Percentiles rank a stretch among this genome's conserved stretches.
These are phyloP conservation scores for Peribolospora baueri DNA, from an alignment of 768 basidiomycete genomes.

Conservation along the genomic window DNA sequence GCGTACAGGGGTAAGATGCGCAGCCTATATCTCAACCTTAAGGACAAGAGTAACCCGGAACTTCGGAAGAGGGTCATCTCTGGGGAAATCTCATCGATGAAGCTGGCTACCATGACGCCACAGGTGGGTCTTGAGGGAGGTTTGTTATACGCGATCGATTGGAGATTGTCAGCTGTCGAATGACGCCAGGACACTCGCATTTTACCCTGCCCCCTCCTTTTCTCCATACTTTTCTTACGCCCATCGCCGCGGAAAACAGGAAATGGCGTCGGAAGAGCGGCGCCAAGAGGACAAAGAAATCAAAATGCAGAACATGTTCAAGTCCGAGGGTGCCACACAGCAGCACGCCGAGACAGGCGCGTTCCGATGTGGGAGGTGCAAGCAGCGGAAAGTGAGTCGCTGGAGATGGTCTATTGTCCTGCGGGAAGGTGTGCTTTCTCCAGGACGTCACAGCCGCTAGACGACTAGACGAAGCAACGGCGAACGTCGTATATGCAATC, in stretches of 20 bases:
- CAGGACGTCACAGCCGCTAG: neutral
- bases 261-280: conserved; percentile 86
- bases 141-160: neutral
- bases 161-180: neutral
- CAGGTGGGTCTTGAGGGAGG: conserved; percentile 28
- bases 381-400: conserved; percentile 32
- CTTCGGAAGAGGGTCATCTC: conserved; percentile 63
- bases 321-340: conserved; percentile 68
- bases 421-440: neutral
- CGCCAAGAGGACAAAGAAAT: conserved; percentile 63
- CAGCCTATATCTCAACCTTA: conserved; percentile 71
- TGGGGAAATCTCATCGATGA: conserved; percentile 45
- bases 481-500: no score
- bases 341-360: conserved; percentile 87
- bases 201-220: neutral
- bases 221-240: neutral
- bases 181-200: neutral
- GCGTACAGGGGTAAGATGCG: conserved; percentile 59
- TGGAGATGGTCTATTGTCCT: neutral
- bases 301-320: conserved; percentile 62
- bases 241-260: conserved; percentile 26
- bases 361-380: conserved; percentile 90
- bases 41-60: conserved; percentile 77
- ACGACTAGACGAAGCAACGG: conserved; percentile 30
- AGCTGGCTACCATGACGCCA: conserved; percentile 56